Base-by-base conservation (phyloP, 805 yeast genomes). In the Ogataea sp. region DNA sequence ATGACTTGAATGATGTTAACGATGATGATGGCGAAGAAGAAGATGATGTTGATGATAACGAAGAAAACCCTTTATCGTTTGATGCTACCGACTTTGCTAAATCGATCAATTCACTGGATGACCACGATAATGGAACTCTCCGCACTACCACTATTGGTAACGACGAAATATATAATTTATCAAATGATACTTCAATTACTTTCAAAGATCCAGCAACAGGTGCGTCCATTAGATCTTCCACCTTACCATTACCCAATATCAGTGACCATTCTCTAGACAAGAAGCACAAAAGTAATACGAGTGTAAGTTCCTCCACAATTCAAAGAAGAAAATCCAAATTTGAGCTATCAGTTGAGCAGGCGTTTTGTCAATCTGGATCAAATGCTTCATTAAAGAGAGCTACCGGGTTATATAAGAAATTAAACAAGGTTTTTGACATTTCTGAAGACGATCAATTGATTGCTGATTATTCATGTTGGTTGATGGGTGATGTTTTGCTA, bases 401-500 rank as follows among this genome's bases (percentile, higher is more conserved):
- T 1, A 25, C 47, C 2, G 67, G 65, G 1, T 46, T 70, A 2
- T 55, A 61, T 17, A 49, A 53, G 6, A 68, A 65, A 40, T 45
- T 71, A 32, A 54, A 50, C 27, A 45, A 50, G 6, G 57, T 61
- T 2, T 72, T 73, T 48, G 67, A 66, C 4, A 57, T 81, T n/a
- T 55, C 59, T n/a, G 71, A 68, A 17, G 68, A 68, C 31, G 88
- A 81, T 47, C 57, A 58, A n/a, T 68, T 80, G 43, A 49, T 71
- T 25, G 72, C 70, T n/a, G 83, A 79, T 44, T 82, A 70, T 50
- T 71, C 81, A 3, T 78, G 88, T 24, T 89, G 96, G 95, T 64
- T 89, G 28, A 65, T 87, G 41, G 74, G 79, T 43, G 95, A 85
- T 50, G 93, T 89, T 0, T 63, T 90, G 21, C 62, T 88, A 20